These are phyloP conservation scores for Cryptococcus sp. DNA, from an alignment of 1,284 basidiomycete genomes.

Conservation along the genomic window DNA sequence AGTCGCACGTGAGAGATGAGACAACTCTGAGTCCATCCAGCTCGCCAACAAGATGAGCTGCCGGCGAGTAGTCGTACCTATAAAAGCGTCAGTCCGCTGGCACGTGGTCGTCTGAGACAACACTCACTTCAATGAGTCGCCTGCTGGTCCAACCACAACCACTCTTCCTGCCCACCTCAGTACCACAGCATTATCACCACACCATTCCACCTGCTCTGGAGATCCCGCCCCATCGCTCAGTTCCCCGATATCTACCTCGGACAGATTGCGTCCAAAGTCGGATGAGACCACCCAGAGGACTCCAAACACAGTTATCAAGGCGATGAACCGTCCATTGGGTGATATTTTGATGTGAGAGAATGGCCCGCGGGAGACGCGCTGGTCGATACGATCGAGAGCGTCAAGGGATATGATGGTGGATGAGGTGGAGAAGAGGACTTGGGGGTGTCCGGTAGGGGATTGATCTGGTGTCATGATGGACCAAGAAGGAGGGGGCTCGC, in stretches of 20 bases:
- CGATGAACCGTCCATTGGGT: constrained; percentile 89
- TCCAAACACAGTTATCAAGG: constrained; percentile 69
- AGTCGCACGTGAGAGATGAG: constrained; percentile 74
- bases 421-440: constrained; percentile 76
- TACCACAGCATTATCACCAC: constrained; percentile 90
- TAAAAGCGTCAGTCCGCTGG: not conserved
- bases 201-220: constrained; percentile 78
- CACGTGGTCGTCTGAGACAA: not conserved
- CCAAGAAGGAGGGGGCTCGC: constrained; percentile 76
- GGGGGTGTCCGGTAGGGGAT: constrained; percentile 78
- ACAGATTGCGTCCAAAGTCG: constrained; percentile 84
- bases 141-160: constrained; percentile 85
- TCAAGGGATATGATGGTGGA: constrained; percentile 73
- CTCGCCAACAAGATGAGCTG: constrained; percentile 76
- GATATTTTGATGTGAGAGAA: constrained; percentile 83
- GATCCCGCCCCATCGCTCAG: constrained; percentile 39
- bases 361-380: constrained; percentile 81
- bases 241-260: constrained; percentile 67
- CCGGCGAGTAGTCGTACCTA: constrained; percentile 76
- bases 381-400: constrained; percentile 79
- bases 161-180: constrained; percentile 75
- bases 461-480: constrained; percentile 79
- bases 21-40: constrained; percentile 82
- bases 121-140: constrained; percentile 76
- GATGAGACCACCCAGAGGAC: constrained; percentile 87